Base-by-base conservation (phyloP, 371 early-diverging fungal species). In the Apophysomyces sp. region DNA sequence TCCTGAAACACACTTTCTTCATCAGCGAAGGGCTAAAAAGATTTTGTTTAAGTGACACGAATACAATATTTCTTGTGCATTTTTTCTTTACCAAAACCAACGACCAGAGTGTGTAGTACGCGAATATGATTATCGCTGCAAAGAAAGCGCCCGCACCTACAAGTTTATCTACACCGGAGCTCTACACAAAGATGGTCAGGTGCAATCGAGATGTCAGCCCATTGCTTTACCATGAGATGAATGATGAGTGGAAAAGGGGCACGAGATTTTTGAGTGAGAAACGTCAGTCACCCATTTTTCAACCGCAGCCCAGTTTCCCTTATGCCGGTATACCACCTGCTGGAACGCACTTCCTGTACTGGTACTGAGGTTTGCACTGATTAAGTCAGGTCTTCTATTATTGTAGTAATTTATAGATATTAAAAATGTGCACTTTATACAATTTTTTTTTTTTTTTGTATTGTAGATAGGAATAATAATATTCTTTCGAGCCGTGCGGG, bases 61-160 rank as follows among this genome's bases (percentile, higher is more conserved):
- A 41, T 9, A 44, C 3, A 8, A 9, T 18, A 18, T 21, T 21
- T 21, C 18, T 26, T 9, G 21, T 13, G 21, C 16, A 1, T 3
- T 18, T 7, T 39, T 18, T 30, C 15, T 72, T 66, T 78, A 92
- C 91, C 82, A 94, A 83, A 32, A 93, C 72, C 37, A 95, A 80
- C 1, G 92, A 89, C 96, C 96, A 95, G 55, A 86, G 71, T 13
- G 93, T 86, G 76, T 94, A 95, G 72, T 95, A 95, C 39, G 83
- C 63, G 68, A 94, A 94, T 52, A 94, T 89, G 41, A 86, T 69
- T 26, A 85, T 69, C 49, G 90, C 86, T 49, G 92, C 69, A 13
- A 80, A 74, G 55, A 92, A 82, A 24, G 93, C 81, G 52, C 79
- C 73, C 12, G 84, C 92, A 16, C 96, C 96, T 32, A 94, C 87